Conservation (phyloP, 768 basidiomycete species). For the Coprinellus micaceus region DNA sequence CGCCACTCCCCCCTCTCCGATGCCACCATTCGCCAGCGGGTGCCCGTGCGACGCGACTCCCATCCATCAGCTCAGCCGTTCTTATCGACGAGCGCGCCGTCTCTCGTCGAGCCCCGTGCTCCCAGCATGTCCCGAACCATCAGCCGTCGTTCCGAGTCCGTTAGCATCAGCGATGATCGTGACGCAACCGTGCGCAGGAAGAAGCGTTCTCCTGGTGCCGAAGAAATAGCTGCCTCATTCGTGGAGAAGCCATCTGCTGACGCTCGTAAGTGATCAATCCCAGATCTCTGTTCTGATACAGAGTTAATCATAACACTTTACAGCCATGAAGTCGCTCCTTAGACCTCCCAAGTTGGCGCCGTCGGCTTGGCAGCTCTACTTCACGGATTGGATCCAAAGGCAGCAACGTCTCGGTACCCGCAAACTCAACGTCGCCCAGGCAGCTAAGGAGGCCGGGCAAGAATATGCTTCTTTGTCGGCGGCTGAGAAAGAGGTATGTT, state of each 20-base stretch:
- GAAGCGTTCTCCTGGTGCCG: constrained; percentile 38
- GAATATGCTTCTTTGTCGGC: constrained; percentile 77
- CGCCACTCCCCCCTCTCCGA: constrained; percentile 48
- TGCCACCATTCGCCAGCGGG: constrained; percentile 36
- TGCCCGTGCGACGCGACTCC: constrained; percentile 43
- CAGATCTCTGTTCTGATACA: constrained; percentile 13
- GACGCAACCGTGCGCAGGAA: constrained; percentile 74
- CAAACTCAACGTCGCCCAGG: constrained; percentile 93
- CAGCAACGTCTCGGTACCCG: constrained; percentile 75
- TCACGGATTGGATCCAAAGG: constrained; percentile 90
- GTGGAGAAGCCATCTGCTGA: constrained; percentile 37
- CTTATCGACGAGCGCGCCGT: constrained; percentile 70
- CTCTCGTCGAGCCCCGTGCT: constrained; percentile 43
- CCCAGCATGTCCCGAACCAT: constrained; percentile 55
- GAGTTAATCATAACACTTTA: constrained; percentile 17
- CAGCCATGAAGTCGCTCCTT: constrained; percentile 72
- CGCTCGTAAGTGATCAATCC: constrained; percentile 38
- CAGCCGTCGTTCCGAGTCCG: constrained; percentile 65
- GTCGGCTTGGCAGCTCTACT: constrained; percentile 95
- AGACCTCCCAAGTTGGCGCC: constrained; percentile 89
- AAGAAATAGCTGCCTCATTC: constrained; percentile 26
- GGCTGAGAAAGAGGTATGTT: constrained; percentile 79
- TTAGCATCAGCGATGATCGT: constrained; percentile 55
- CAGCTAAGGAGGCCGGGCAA: constrained; percentile 90
- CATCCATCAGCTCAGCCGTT: constrained; percentile 54